Conservation (phyloP, 1,284 basidiomycete species). For the Trametes hirsuta region DNA sequence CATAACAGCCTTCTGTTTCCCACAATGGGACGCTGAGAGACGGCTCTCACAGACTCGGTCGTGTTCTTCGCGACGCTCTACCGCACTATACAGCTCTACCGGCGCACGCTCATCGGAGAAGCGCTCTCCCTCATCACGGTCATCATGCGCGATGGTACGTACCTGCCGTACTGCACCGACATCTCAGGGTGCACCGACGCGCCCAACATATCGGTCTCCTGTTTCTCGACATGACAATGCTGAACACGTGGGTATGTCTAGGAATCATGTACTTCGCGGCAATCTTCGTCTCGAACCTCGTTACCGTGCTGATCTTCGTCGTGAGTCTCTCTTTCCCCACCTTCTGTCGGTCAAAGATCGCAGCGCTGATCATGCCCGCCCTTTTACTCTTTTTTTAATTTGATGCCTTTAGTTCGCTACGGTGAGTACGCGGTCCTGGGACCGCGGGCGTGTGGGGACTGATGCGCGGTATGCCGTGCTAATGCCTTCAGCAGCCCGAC, state of each 20-base stretch:
- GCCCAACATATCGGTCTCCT: not conserved
- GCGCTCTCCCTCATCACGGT: slow-evolving; percentile 28
- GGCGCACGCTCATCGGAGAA: slow-evolving; percentile 24
- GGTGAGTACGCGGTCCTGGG: slow-evolving; percentile 18
- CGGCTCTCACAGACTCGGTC: slow-evolving; percentile 19
- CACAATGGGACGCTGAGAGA: not conserved
- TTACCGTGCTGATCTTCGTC: slow-evolving; percentile 31
- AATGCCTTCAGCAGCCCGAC: slow-evolving; percentile 22
- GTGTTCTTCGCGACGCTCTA: slow-evolving; percentile 31
- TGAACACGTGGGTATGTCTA: slow-evolving; percentile 7
- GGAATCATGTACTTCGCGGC: slow-evolving; percentile 34
- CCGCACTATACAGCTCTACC: slow-evolving; percentile 26
- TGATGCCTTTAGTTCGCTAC: slow-evolving; percentile 18
- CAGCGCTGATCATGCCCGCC: not conserved
- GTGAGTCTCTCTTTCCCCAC: slow-evolving; percentile 17
- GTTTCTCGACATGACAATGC: not conserved
- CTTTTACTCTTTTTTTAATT: not conserved
- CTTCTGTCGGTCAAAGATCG: not conserved
- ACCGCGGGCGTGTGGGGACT: slow-evolving; percentile 2
- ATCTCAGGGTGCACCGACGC: not conserved
- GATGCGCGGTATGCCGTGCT: slow-evolving; percentile 5
- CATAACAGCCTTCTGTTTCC: not conserved
- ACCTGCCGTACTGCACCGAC: not conserved
- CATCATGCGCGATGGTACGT: slow-evolving; percentile 32
- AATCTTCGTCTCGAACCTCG: slow-evolving; percentile 31